These are phyloP conservation scores for Candida peoriensis DNA, from an alignment of 805 yeast species.

Conservation along the genomic window DNA sequence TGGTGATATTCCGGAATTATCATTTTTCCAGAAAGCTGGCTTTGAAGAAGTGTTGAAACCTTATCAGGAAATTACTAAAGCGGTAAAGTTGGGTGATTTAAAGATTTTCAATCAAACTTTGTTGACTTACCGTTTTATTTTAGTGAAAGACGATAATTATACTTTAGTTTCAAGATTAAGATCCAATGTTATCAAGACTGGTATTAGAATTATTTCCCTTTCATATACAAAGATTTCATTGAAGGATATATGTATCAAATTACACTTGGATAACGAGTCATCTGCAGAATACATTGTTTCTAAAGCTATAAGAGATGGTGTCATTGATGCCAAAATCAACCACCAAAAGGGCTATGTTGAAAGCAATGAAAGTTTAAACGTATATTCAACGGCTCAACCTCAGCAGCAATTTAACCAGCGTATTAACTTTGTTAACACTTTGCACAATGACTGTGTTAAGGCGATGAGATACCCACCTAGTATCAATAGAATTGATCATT, in stretches of 20 bases:
- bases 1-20: constrained; percentile 94
- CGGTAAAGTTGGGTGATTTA: constrained; percentile 90
- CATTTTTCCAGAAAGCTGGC: constrained; percentile 64
- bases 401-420: constrained; percentile 88
- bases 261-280: constrained; percentile 89
- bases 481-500: constrained; percentile 18
- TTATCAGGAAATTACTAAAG: constrained; percentile 81
- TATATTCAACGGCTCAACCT: constrained; percentile 84
- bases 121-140: constrained; percentile 50
- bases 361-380: constrained; percentile 78
- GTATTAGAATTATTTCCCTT: constrained; percentile 87
- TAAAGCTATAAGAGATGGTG: constrained; percentile 95
- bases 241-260: constrained; percentile 88
- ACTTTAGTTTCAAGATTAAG: constrained; percentile 84
- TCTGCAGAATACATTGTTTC: constrained; percentile 96
- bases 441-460: constrained; percentile 88
- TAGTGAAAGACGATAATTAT: constrained; percentile 74
- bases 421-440: constrained; percentile 82
- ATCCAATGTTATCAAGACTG: constrained; percentile 97
- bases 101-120: constrained; percentile 71
- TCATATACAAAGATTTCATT: constrained; percentile 88
- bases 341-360: constrained; percentile 91
- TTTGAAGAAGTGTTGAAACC: constrained; percentile 65
- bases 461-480: constrained; percentile 85
- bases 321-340: constrained; percentile 89